These are phyloP conservation scores for Lichtheimia corymbifera DNA, from an alignment of 371 early-diverging fungal genomes.

Conservation along the genomic window DNA sequence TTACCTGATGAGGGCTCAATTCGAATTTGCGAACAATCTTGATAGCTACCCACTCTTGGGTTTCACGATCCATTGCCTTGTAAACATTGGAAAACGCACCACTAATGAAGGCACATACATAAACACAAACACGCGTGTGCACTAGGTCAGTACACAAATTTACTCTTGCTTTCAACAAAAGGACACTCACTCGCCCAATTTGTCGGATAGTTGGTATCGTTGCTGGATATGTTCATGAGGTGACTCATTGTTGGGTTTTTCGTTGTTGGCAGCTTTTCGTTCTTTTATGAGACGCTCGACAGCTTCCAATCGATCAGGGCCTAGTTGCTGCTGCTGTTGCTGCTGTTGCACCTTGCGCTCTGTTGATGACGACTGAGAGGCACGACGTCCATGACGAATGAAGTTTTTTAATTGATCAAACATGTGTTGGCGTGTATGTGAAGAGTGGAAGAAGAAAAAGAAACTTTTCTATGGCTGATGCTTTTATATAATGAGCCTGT, in stretches of 20 bases:
- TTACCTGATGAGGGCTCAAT: slow-evolving; percentile 50
- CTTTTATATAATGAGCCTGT: neutral
- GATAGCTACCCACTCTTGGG: slow-evolving; percentile 72
- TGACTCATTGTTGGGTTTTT: slow-evolving; percentile 20
- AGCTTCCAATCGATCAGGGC: neutral
- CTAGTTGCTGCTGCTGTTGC: neutral
- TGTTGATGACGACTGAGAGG: too few relatives aligned
- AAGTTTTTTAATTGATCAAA: too few relatives aligned
- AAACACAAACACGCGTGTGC: neutral
- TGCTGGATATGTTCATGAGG: slow-evolving; percentile 61
- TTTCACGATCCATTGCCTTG: slow-evolving; percentile 62
- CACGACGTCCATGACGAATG: too few relatives aligned
- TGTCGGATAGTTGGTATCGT: slow-evolving; percentile 55
- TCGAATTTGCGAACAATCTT: slow-evolving; percentile 75
- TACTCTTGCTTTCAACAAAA: neutral
- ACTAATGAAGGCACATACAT: slow-evolving; percentile 28
- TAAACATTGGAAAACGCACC: slow-evolving; percentile 85
- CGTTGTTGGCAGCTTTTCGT: slow-evolving; percentile 37
- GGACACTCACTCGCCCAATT: slow-evolving; percentile 72
- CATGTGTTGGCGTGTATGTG: too few relatives aligned
- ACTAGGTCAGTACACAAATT: neutral
- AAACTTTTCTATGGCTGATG: neutral
- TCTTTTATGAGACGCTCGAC: slow-evolving; percentile 25
- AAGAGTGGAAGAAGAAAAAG: too few relatives aligned
- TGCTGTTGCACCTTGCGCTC: too few relatives aligned